These are phyloP conservation scores for Huntiella decipiens DNA, from an alignment of 2,329 filamentous ascomycete genomes.

Conservation along the genomic window DNA sequence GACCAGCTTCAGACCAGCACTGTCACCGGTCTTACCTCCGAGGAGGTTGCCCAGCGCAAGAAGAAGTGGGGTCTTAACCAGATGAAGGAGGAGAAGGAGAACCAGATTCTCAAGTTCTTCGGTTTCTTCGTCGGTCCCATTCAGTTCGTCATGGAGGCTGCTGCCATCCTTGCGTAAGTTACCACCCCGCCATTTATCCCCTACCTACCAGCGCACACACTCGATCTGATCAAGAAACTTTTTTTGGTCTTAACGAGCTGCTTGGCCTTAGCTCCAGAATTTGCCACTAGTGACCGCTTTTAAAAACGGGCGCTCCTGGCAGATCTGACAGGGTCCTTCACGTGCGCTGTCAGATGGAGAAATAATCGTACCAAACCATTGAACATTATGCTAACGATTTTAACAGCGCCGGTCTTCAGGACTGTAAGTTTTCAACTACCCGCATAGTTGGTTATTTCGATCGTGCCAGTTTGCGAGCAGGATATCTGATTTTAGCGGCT, in stretches of 20 bases:
- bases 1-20: constrained; percentile 63
- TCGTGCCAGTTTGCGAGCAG: too few relatives aligned
- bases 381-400: constrained; percentile 6
- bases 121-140: constrained; percentile 76
- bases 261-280: too few relatives aligned
- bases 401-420: constrained; percentile 11
- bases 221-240: not conserved
- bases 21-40: constrained; percentile 45
- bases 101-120: constrained; percentile 63
- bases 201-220: not conserved
- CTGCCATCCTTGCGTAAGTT: constrained; percentile 61
- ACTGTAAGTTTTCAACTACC: constrained; percentile 8
- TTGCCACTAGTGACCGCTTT: too few relatives aligned
- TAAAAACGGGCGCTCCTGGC: too few relatives aligned
- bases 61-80: constrained; percentile 68
- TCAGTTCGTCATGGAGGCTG: constrained; percentile 84
- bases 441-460: not conserved
- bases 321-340: too few relatives aligned
- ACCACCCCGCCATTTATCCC: constrained; percentile 30
- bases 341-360: too few relatives aligned
- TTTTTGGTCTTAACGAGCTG: too few relatives aligned
- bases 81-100: constrained; percentile 85
- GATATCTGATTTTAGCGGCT: too few relatives aligned
- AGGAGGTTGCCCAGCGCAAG: constrained; percentile 43
- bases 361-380: too few relatives aligned